phyloP scores from a whole-genome alignment of 495 filamentous ascomycete species.

The Talaromyces wortmannii region DNA sequence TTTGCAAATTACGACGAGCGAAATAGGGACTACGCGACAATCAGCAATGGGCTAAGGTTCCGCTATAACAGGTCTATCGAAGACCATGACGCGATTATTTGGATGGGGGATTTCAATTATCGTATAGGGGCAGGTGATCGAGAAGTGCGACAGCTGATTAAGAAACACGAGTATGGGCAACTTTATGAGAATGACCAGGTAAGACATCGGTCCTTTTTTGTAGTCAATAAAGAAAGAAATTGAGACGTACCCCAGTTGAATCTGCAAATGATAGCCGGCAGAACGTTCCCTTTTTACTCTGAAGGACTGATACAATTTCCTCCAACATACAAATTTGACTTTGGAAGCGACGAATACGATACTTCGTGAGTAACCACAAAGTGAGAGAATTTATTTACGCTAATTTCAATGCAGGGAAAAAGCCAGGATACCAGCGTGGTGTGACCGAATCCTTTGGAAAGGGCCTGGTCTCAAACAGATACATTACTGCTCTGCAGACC shows the following conservation, averaged over 20 bases:
- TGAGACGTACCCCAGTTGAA: conserved; percentile 54
- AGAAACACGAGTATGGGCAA: conserved; percentile 61
- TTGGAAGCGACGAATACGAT: conserved; percentile 83
- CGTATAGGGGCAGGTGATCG: conserved; percentile 83
- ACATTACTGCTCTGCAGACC: conserved; percentile 67
- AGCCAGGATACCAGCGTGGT: conserved; percentile 92
- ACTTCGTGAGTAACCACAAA: conserved; percentile 59
- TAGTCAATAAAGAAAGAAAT: not conserved
- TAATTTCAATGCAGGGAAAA: conserved; percentile 59
- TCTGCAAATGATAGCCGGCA: conserved; percentile 89
- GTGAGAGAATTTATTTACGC: not conserved
- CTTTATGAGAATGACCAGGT: conserved; percentile 94
- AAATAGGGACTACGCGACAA: conserved; percentile 88
- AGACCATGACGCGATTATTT: conserved; percentile 91
- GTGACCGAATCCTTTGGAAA: conserved; percentile 84
- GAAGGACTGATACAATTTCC: conserved; percentile 78
- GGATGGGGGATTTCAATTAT: conserved; percentile 99
- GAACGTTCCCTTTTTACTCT: conserved; percentile 84
- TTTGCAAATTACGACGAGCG: conserved; percentile 97
- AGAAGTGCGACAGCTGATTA: conserved; percentile 66
- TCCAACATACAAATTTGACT: conserved; percentile 93
- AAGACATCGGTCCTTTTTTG: conserved; percentile 6
- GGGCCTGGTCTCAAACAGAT: conserved; percentile 76
- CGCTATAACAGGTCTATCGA: conserved; percentile 85
- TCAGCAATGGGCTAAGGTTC: conserved; percentile 80